Evolutionary conservation across 345 rosid genomes (phyloP), one percentile per base, ranked within the genome.

Genomic region (Camelina neglecta): DNA sequence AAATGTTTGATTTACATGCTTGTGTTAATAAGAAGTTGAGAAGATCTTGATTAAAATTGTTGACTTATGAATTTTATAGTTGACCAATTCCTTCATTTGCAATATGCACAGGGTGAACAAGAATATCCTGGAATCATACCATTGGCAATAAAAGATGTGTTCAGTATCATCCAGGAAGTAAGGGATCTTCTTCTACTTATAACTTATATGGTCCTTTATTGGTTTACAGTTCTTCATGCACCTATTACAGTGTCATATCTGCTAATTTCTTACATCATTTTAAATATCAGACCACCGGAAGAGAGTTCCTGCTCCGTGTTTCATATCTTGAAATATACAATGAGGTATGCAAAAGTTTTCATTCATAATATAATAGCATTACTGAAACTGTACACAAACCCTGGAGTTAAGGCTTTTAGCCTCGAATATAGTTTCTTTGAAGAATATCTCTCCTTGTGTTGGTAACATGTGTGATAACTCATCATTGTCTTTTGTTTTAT

Each of bases 91-190:
- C 31, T 70, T 55, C 65, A 45, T 24, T 60, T 36, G n/a, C 68
- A 67, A 26, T 55, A 61, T 80, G 44, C 57, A 61, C 42, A 92
- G 97, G 97, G 97, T 49, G 97, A 90, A 79, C 97, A 92, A 74
- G 89, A 88, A 76, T 92, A 88, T 76, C 97, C 96, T 61, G 96
- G 97, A 69, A 71, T 90, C 48, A 88, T 92, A 76, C 97, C 96
- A 6, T 65, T 92, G 78, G 92, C 96, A 12, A 88, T 92, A 78
- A 90, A 90, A 84, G 96, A 92, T 63, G 97, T 87, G 8, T 92
- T 90, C 85, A 86, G 89, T 63, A 88, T 90, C 69, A 92, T 92
- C 71, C 97, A 92, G 83, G 96, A 92, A 87, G 96, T 92, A 76
- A 73, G 70, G 31, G 16, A 33, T 36, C 36, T 76, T 45, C 15